A percentile compares a stretch with the other conserved stretches of the same genome.
These are phyloP conservation scores for Teunomyces pallodes DNA, from an alignment of 805 yeast genomes.

Conservation along the genomic window DNA sequence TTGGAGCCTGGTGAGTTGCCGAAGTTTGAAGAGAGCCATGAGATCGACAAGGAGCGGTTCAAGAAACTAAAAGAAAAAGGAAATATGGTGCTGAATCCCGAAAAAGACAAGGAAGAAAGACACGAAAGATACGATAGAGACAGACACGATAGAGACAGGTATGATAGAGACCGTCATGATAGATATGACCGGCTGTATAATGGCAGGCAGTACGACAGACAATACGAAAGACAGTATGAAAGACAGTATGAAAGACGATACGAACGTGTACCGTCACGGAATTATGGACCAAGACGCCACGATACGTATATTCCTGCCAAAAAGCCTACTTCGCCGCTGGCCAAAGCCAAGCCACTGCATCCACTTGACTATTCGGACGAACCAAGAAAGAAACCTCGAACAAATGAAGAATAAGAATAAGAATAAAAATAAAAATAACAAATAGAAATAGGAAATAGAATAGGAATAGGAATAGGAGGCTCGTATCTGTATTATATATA, in stretches of 20 bases:
- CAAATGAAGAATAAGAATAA: not conserved
- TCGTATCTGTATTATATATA: not conserved
- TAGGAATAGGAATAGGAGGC: no score
- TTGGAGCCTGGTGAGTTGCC: slow-evolving; percentile 53
- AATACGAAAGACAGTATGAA: not conserved
- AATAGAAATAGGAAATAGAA: no score
- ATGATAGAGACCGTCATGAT: not conserved
- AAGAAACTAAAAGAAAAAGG: slow-evolving; percentile 39
- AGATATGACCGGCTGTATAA: not conserved
- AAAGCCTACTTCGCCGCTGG: not conserved
- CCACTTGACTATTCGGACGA: not conserved
- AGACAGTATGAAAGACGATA: not conserved
- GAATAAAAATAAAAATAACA: not conserved
- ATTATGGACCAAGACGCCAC: not conserved
- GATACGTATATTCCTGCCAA: not conserved
- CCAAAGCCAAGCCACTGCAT: not conserved
- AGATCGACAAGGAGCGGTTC: slow-evolving; percentile 67
- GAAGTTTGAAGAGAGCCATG: slow-evolving; percentile 83
- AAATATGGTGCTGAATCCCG: no score
- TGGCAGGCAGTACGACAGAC: not conserved
- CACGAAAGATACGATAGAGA: not conserved
- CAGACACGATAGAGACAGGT: not conserved
- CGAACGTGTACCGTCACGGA: not conserved
- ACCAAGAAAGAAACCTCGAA: not conserved
- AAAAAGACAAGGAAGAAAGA: slow-evolving; percentile 18